Evolutionary conservation across 257 asterid species (phyloP).

Genomic region (Solanum chmielewskii): DNA sequence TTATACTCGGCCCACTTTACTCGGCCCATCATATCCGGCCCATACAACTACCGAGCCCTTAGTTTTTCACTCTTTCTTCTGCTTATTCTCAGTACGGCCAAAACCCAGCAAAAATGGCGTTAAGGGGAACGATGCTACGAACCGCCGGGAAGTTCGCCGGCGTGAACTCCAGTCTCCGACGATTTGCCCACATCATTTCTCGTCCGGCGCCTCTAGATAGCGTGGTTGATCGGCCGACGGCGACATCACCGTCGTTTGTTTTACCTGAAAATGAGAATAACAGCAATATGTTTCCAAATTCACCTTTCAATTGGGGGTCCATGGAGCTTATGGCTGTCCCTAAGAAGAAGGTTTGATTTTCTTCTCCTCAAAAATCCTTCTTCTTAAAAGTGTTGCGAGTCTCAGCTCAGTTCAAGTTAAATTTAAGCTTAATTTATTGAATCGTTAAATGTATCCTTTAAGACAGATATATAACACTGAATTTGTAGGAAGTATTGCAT

Average conservation of each 20-base stretch:
- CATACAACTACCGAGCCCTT: neutral
- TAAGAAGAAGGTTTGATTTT: conserved; percentile 40
- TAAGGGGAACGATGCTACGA: conserved; percentile 15
- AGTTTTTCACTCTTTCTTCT: neutral
- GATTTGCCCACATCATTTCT: conserved; percentile 33
- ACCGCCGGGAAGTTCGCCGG: conserved; percentile 13
- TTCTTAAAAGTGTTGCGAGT: neutral
- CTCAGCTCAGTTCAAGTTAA: neutral
- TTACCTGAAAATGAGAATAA: conserved; percentile 39
- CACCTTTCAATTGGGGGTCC: conserved; percentile 28
- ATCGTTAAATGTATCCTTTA: neutral
- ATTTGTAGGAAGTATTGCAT: neutral
- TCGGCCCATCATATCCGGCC: neutral
- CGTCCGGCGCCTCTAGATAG: conserved; percentile 36
- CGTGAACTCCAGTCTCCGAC: conserved; percentile 10
- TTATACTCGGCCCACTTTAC: neutral
- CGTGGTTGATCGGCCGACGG: conserved; percentile 7
- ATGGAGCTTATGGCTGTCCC: conserved; percentile 92
- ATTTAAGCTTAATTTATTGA: neutral
- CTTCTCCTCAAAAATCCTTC: neutral
- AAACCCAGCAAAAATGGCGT: conserved; percentile 3
- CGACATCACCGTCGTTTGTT: conserved; percentile 31
- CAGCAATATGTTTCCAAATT: conserved; percentile 10
- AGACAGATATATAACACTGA: neutral
- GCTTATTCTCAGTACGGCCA: neutral